Evolutionary conservation across 192 early-diverging fungal genomes (phyloP), one percentile per base, ranked within the genome.

Genomic region (Mortierella alpina): DNA sequence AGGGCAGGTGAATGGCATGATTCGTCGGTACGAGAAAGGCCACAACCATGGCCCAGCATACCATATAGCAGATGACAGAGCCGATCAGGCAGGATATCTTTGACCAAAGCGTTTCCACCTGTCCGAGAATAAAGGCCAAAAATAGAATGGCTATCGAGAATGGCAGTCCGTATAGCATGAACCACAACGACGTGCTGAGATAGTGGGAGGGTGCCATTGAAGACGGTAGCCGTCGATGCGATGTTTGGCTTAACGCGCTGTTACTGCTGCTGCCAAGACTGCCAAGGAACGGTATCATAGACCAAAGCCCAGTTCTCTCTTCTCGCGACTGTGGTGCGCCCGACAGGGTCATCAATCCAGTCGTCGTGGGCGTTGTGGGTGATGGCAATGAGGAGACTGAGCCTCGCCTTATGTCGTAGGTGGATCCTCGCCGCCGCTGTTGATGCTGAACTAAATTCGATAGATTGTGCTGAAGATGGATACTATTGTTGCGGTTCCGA

Each of bases 391-490:
- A 66, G 22, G 70, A 63, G 42, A 73, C 47, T 6, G 71, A 73
- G 5, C 62, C 23, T 63, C 71, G 53, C 54, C 71, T 23, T 9
- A 73, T 20, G 10, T 73, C 71, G 59, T 73, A 73, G 7, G 54
- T 73, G 6, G 71, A 73, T 48, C 31, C 31, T 31, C 55, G 74
- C 14, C 66, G 47, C 59, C 66, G 59, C 50, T 68, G 74, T 49
- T 76, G 73, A 53, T 75, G 74, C 31, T 67, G 66, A 7, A 76
- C 67, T 15, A 76, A 46, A 46, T 76, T 76, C 4, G 74, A 76
- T 17, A 76, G 58, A 50, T 76, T 68, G 47, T 76, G 74, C 23
- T 76, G 74, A 18, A 76, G 54, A 47, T 76, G 74, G 39, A 76
- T 76, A 50, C 74, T 76, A 61, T 76, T 76, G 47, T 62, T 73